Conservation (phyloP, 2,329 filamentous ascomycete species). For the Neocucurbitaria cava region DNA sequence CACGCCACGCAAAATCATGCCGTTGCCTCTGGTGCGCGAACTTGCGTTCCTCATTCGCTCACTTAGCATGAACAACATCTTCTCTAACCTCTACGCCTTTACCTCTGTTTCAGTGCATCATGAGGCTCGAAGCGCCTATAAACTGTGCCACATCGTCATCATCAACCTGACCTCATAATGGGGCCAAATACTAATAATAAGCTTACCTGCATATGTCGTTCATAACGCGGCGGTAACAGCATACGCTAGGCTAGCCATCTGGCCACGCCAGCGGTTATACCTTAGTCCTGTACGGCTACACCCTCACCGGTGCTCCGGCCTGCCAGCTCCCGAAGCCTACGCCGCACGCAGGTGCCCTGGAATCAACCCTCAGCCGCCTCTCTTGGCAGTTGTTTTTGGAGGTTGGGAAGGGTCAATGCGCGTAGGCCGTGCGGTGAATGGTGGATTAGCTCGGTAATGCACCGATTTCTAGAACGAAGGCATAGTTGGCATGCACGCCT, state of each 20-base stretch:
- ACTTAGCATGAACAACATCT: slow-evolving; percentile 12
- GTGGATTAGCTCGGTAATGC: slow-evolving; percentile 26
- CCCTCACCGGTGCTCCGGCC: slow-evolving; percentile 25
- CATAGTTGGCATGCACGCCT: slow-evolving; percentile 30
- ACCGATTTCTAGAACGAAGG: slow-evolving; percentile 27
- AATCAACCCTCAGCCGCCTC: slow-evolving; percentile 34
- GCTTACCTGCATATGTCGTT: slow-evolving; percentile 26
- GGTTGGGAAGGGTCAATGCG: slow-evolving; percentile 27
- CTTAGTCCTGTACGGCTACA: slow-evolving; percentile 31
- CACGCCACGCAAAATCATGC: slow-evolving; percentile 14
- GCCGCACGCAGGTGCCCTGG: slow-evolving; percentile 28
- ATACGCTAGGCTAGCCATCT: slow-evolving; percentile 24
- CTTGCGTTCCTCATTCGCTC: slow-evolving; percentile 8
- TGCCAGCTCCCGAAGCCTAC: slow-evolving; percentile 27
- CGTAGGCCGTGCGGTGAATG: slow-evolving; percentile 34
- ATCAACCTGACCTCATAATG: slow-evolving; percentile 26
- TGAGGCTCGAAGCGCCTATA: slow-evolving; percentile 33
- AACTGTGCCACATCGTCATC: slow-evolving; percentile 34
- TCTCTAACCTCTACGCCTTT: slow-evolving; percentile 4
- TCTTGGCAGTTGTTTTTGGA: slow-evolving; percentile 32
- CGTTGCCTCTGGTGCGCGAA: slow-evolving; percentile 5
- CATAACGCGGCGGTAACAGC: slow-evolving; percentile 31
- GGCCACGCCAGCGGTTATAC: slow-evolving; percentile 38
- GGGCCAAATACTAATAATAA: slow-evolving; percentile 38
- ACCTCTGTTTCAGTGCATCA: slow-evolving; percentile 17